These are phyloP conservation scores for Epithemia pelagica DNA, from an alignment of 108 stramenopile species.

Conservation along the genomic window DNA sequence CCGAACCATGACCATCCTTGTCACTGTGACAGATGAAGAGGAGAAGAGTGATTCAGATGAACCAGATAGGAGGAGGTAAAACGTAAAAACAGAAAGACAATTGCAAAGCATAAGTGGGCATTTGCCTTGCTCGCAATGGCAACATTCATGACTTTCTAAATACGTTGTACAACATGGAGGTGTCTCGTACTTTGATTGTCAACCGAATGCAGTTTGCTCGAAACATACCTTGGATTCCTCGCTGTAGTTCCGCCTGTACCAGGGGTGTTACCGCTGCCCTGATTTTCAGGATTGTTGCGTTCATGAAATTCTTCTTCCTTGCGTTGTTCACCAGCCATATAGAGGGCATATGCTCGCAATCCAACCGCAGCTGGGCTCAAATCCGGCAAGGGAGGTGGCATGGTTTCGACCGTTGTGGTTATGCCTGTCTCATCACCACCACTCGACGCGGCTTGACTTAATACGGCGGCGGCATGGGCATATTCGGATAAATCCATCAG, in stretches of 20 bases:
- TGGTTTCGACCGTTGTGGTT: constrained; percentile 12
- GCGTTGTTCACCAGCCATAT: constrained; percentile 88
- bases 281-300: too few relatives aligned
- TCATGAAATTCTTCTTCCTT: constrained; percentile 77
- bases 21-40: neutral
- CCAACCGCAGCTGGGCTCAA: constrained; percentile 59
- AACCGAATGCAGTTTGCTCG: too few relatives aligned
- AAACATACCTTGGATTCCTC: too few relatives aligned
- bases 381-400: constrained; percentile 38
- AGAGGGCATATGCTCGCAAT: constrained; percentile 81
- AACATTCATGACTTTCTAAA: too few relatives aligned
- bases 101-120: too few relatives aligned
- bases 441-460: constrained; percentile 21
- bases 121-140: too few relatives aligned
- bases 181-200: too few relatives aligned
- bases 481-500: constrained; percentile 76
- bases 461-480: constrained; percentile 53
- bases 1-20: neutral
- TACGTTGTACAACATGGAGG: too few relatives aligned
- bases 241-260: too few relatives aligned
- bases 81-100: neutral
- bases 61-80: neutral
- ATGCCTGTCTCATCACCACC: constrained; percentile 42
- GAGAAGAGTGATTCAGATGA: neutral
- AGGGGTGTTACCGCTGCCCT: too few relatives aligned